These are phyloP conservation scores for Collariella sp. DNA, from an alignment of 495 filamentous ascomycete species.

Conservation along the genomic window DNA sequence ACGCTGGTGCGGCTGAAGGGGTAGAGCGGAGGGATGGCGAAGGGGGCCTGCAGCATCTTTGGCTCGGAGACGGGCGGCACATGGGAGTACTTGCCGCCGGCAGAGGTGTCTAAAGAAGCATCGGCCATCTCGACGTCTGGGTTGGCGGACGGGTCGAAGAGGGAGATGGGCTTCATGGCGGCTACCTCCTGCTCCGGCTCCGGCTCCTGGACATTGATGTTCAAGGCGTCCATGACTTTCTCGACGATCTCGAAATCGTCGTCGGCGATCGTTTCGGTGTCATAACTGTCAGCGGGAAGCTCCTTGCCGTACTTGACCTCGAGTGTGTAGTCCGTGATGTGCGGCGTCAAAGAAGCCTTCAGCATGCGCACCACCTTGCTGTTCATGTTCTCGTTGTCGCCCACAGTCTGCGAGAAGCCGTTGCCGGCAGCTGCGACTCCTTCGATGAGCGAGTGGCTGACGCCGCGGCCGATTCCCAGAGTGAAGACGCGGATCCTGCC, in stretches of 20 bases:
- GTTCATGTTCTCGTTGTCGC: constrained; percentile 49
- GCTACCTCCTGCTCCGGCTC: constrained; percentile 2
- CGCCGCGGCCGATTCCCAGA: constrained; percentile 54
- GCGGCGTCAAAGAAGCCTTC: constrained; percentile 55
- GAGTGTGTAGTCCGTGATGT: constrained; percentile 50
- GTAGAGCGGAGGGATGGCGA: constrained; percentile 53
- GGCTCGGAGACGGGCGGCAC: constrained; percentile 44
- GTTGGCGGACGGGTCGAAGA: constrained; percentile 46
- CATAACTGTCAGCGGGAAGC: not conserved
- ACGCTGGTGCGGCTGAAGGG: constrained; percentile 54
- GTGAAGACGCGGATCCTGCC: constrained; percentile 54
- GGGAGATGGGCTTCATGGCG: constrained; percentile 42
- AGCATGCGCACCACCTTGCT: constrained; percentile 62
- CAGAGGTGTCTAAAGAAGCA: constrained; percentile 15
- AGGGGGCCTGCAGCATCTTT: constrained; percentile 53
- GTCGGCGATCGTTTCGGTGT: constrained; percentile 20
- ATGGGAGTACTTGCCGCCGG: constrained; percentile 34
- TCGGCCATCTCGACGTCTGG: constrained; percentile 31
- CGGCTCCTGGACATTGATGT: constrained; percentile 16
- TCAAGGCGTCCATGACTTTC: constrained; percentile 39
- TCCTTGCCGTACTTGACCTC: constrained; percentile 49
- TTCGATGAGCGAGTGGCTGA: constrained; percentile 57
- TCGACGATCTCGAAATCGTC: constrained; percentile 53
- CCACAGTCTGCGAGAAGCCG: constrained; percentile 57
- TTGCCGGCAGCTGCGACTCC: constrained; percentile 58